These are phyloP conservation scores for Flammula alnicola DNA, from an alignment of 1,284 basidiomycete genomes.

Conservation along the genomic window DNA sequence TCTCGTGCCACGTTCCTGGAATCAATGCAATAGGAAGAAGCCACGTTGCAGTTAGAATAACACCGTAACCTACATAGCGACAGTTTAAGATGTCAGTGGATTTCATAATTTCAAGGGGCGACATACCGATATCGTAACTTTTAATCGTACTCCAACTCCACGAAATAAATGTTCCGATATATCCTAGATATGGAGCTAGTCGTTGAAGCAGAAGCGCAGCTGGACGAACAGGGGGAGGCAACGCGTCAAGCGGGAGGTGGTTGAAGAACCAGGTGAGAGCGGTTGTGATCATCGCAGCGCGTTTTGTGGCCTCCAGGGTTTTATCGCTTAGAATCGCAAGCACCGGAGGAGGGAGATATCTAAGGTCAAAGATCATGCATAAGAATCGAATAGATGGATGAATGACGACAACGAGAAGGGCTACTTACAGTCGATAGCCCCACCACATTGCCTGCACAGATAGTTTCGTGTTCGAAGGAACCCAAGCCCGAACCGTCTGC, in stretches of 20 bases:
- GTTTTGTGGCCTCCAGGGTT: conserved; percentile 66
- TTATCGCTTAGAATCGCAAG: conserved; percentile 64
- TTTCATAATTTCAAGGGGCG: not conserved
- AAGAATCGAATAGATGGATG: not conserved
- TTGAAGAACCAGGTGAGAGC: conserved; percentile 75
- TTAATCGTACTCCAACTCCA: conserved; percentile 81
- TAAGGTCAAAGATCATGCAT: conserved; percentile 25
- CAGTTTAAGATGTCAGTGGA: not conserved
- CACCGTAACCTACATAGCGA: conserved; percentile 52
- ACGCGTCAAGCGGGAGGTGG: conserved; percentile 57
- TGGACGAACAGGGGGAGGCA: conserved; percentile 64
- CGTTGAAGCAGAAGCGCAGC: conserved; percentile 62
- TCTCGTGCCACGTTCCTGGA: conserved; percentile 61
- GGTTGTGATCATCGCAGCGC: conserved; percentile 71
- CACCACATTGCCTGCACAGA: conserved; percentile 80
- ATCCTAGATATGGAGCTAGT: conserved; percentile 73
- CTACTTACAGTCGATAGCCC: conserved; percentile 74
- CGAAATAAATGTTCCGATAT: conserved; percentile 76
- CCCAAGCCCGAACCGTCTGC: conserved; percentile 49
- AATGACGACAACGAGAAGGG: not conserved
- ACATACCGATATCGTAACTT: conserved; percentile 67
- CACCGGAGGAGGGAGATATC: conserved; percentile 72
- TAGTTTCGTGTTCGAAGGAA: conserved; percentile 68
- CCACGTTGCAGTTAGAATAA: conserved; percentile 71
- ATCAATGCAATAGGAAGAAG: conserved; percentile 68